Base-by-base conservation (phyloP, 768 basidiomycete genomes). In the Xerocomellus dryophilus region DNA sequence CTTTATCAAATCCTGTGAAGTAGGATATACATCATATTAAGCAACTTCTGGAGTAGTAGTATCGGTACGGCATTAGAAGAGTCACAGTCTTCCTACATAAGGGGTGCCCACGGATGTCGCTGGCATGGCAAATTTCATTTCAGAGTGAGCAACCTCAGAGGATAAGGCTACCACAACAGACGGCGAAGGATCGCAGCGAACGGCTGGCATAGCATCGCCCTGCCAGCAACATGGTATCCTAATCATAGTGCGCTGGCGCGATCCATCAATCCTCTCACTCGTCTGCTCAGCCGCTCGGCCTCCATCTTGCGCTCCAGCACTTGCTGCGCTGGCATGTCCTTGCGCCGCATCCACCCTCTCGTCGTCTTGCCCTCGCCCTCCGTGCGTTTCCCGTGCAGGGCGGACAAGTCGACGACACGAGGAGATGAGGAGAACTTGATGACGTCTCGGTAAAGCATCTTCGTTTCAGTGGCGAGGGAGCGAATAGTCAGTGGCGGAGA, bases 361-460 rank as follows among this genome's bases (percentile, higher is more conserved):
- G 76, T 78, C 47, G 51, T 54, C 60, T 69, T 65, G 35, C 73
- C 73, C 43, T 78, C 78, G 27, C 73, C 71, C 57, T 82, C 78
- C 40, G 72, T 72, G 21, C 82, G 71, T 64, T 78, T 79, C 35
- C 78, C 77, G 47, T 82, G 80, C 57, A 83, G 63, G 21, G 65
- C 74, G 1, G 88, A 85, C 23, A 99, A 76, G 69, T 98, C 95
- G 35, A 99, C 89, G 27, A 99, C 86, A 6, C 82, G 80, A 0
- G 91, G 88, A 2, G 85, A 83, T 0, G 93, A 84, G 1, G 93
- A 90, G 69, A 89, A 91, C 59, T 80, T 79, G 62, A 95, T 85
- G 9, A 98, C 88, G 58, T 96, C 90, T n/a, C 88, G 82, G 64
- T 91, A 94, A 18, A 99, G 76, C 39, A 86, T 68, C 70, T 90